Base-by-base conservation (phyloP, 1,284 basidiomycete genomes). In the Ceratobasidium sp. region DNA sequence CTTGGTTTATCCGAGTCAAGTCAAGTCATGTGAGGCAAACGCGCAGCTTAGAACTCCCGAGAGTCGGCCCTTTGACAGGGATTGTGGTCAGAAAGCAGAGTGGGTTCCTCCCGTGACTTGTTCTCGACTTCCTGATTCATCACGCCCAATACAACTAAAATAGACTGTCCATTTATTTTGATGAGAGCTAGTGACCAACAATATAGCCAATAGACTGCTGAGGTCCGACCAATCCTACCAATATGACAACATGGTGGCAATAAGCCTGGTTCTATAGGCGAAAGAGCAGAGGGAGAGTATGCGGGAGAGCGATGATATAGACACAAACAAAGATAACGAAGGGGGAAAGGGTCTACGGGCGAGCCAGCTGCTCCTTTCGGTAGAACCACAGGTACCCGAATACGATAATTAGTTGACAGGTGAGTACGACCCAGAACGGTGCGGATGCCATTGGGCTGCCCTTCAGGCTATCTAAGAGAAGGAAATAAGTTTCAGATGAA, bases 311-410 rank as follows among this genome's bases (percentile, higher is more conserved):
- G n/a, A n/a, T n/a, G 63, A 65, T 74, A 74, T 59, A 53, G 53
- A 59, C 73, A 51, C 54, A 63, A 63, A 27, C 39, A 31, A 48
- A 64, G 31, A 27, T 54, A 37, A 77, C 22, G 29, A 65, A 53
- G 63, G 31, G 14, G 53, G 43, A 24, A 48, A 73, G 43, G 37
- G 59, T 62, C 49, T 73, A 73, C 39, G 71, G 71, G 71, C 71
- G 71, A 73, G 71, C 58, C 48, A 94, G 87, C 81, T 94, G 92
- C 82, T 94, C 92, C 83, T 93, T 93, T 80, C 92, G 90, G 82
- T 94, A 97, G 88, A 96, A 95, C 92, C 92, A 92, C 85, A 96
- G 95, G 85, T 96, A 97, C 24, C 95, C 95, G 76, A 91, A 83
- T 74, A 96, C 93, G 80, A 97, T 95, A 77, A 95, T 81, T 74